Evolutionary conservation across 129 eudicot species (phyloP).

Genomic region (Chrysanthemum makinoi): DNA sequence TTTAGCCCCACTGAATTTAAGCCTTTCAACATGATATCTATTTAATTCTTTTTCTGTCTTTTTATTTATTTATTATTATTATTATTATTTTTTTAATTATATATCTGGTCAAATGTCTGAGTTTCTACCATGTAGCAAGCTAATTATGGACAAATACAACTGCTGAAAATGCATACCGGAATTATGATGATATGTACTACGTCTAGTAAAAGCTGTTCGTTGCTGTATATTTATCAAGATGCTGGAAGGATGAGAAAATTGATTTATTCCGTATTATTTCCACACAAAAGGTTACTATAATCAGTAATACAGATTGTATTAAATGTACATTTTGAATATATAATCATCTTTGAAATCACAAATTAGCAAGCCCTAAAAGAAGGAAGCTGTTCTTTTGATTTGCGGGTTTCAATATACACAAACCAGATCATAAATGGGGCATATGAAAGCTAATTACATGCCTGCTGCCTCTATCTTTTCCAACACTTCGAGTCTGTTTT

Average conservation of each 20-base stretch:
- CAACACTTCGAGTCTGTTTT: conserved; percentile 83
- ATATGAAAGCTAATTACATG: conserved; percentile 25
- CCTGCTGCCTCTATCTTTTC: conserved; percentile 74
- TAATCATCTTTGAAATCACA: conserved; percentile 24
- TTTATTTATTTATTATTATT: no score
- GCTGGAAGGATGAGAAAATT: not conserved
- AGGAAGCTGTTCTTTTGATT: conserved; percentile 28
- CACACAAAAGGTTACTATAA: conserved; percentile 16
- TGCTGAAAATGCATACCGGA: no score
- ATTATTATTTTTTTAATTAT: no score
- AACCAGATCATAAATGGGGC: conserved; percentile 1
- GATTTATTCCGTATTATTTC: conserved; percentile 21
- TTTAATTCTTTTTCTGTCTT: no score
- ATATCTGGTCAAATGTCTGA: no score
- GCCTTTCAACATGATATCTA: no score
- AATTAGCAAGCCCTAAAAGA: conserved; percentile 21
- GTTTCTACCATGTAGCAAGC: no score
- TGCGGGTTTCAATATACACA: conserved; percentile 26
- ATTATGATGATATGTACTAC: no score
- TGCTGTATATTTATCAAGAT: not conserved
- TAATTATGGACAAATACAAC: no score
- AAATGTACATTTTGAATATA: conserved; percentile 29
- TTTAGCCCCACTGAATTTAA: no score
- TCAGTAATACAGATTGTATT: conserved; percentile 15
- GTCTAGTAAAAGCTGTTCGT: not conserved